phyloP scores from a whole-genome alignment of 768 basidiomycete genomes.

The Leucocoprinus birnbaumii region DNA sequence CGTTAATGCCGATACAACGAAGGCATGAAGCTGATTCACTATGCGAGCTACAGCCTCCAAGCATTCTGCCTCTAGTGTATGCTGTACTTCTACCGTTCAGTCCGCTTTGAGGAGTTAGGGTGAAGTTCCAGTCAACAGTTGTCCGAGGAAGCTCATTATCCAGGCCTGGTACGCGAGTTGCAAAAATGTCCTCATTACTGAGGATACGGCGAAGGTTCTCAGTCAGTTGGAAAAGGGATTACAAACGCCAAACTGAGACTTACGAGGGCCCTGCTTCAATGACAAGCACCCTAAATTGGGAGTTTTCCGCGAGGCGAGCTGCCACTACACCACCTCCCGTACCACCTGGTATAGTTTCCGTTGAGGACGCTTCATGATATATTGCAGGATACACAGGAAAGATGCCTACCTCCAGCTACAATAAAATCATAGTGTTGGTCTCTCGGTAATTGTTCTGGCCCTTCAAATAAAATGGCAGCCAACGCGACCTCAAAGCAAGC shows the following conservation, averaged over 20 bases:
- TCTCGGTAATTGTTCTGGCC: neutral
- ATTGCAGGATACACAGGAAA: no score
- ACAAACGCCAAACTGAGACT: neutral
- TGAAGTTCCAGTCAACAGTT: conserved; percentile 16
- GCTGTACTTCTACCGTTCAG: conserved; percentile 6
- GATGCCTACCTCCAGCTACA: conserved; percentile 11
- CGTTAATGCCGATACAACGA: neutral
- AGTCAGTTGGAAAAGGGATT: no score
- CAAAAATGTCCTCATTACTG: conserved; percentile 7
- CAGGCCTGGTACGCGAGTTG: neutral
- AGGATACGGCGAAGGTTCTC: no score
- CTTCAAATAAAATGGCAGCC: neutral
- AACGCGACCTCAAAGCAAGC: neutral
- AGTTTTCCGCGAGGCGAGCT: conserved; percentile 9
- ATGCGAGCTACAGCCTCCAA: conserved; percentile 14
- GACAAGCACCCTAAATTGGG: conserved; percentile 12
- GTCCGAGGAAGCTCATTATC: neutral
- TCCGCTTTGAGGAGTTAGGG: conserved; percentile 9
- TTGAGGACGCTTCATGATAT: no score
- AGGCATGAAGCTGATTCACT: neutral
- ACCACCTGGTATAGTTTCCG: conserved; percentile 13
- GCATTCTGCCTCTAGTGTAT: conserved; percentile 7
- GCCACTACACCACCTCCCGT: conserved; percentile 13
- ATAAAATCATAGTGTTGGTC: conserved; percentile 6
- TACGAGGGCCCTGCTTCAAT: conserved; percentile 15